A percentile compares a stretch with the other conserved stretches of the same genome.
phyloP scores from a whole-genome alignment of 2,329 filamentous ascomycete species.

The Phaeophleospora eucalypticola region DNA sequence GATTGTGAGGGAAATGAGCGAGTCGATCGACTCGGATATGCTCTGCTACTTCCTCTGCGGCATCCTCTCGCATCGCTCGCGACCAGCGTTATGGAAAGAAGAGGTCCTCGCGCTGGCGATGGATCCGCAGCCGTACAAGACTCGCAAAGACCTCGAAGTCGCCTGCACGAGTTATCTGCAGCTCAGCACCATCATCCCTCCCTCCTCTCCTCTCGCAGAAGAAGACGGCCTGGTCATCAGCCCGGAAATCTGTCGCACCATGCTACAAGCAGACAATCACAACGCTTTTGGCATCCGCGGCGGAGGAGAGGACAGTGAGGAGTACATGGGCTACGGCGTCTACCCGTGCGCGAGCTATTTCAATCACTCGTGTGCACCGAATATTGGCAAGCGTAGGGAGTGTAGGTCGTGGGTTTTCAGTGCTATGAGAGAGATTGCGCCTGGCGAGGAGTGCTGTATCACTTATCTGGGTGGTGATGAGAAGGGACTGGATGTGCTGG shows the following conservation, averaged over 20 bases:
- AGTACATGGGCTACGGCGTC: constrained; percentile 48
- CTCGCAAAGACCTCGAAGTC: constrained; percentile 36
- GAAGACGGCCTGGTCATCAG: constrained; percentile 31
- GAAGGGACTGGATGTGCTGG: constrained; percentile 34
- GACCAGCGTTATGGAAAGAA: constrained; percentile 30
- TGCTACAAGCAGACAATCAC: constrained; percentile 41
- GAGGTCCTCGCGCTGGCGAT: constrained; percentile 37
- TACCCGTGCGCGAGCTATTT: constrained; percentile 48
- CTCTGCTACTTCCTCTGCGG: constrained; percentile 43
- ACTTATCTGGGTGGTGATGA: constrained; percentile 49
- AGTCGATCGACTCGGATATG: constrained; percentile 33
- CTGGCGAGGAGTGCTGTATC: constrained; percentile 45
- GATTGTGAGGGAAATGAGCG: constrained; percentile 10
- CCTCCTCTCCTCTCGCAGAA: constrained; percentile 30
- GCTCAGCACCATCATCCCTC: constrained; percentile 36
- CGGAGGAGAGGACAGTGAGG: constrained; percentile 40
- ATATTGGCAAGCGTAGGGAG: constrained; percentile 39
- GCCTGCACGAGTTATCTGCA: constrained; percentile 42
- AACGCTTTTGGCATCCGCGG: constrained; percentile 46
- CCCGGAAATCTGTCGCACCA: constrained; percentile 32
- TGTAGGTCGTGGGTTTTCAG: constrained; percentile 42
- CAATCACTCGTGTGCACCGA: constrained; percentile 47
- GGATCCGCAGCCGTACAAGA: constrained; percentile 42
- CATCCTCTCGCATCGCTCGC: constrained; percentile 32
- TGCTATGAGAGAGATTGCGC: constrained; percentile 32